phyloP scores from a whole-genome alignment of 2,329 filamentous ascomycete species.

The Metarhizium brunneum region DNA sequence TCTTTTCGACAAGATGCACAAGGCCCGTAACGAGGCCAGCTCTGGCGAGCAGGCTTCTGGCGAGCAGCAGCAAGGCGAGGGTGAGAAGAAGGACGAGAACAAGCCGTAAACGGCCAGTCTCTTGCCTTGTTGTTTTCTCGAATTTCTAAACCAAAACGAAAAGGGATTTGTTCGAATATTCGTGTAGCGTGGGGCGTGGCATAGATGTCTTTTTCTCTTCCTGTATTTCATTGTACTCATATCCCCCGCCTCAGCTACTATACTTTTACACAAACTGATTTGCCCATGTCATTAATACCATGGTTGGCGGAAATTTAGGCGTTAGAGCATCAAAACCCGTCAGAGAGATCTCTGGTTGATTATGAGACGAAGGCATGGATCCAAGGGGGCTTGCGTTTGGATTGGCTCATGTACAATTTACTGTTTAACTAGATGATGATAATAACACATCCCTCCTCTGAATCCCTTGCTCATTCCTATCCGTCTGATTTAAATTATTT shows the following conservation, averaged over 20 bases:
- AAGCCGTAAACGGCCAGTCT: constrained; percentile 44
- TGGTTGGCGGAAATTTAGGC: constrained; percentile 35
- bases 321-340: constrained; percentile 43
- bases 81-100: constrained; percentile 69
- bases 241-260: constrained; percentile 27
- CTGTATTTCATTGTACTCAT: constrained; percentile 40
- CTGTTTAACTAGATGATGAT: constrained; percentile 37
- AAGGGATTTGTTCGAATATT: constrained; percentile 19
- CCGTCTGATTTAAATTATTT: neutral
- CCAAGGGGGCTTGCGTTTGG: constrained; percentile 30
- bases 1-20: constrained; percentile 99
- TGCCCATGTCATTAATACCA: constrained; percentile 36
- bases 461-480: constrained; percentile 1
- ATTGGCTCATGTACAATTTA: constrained; percentile 19
- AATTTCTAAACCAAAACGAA: constrained; percentile 3
- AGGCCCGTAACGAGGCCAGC: constrained; percentile 66
- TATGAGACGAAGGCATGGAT: constrained; percentile 37
- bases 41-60: constrained; percentile 38
- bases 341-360: constrained; percentile 30
- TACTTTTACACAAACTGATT: constrained; percentile 27
- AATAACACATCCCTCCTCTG: constrained; percentile 50
- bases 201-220: constrained; percentile 24
- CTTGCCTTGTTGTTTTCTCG: constrained; percentile 4
- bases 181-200: constrained; percentile 22
- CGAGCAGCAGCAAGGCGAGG: constrained; percentile 48